Base-by-base conservation (phyloP, 208 protist species). In the Acanthamoeba royreba region DNA sequence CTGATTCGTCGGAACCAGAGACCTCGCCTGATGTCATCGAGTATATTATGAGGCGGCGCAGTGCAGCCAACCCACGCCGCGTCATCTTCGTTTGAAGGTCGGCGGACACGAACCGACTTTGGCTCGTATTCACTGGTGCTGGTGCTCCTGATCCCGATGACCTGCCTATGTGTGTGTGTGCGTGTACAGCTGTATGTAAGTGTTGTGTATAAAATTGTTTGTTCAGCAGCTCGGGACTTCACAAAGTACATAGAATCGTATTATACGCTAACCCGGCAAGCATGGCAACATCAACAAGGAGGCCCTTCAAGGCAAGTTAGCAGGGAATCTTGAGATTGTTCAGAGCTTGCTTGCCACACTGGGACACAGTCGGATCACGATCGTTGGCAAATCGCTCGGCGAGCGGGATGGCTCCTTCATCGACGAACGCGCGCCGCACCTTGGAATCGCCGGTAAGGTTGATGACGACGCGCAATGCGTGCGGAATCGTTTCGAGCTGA, bases 291-390 rank as follows among this genome's bases (percentile, higher is more conserved):
- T n/a, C n/a, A n/a, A n/a, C n/a, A n/a, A n/a, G n/a, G n/a, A n/a
- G n/a, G n/a, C n/a, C n/a, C n/a, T n/a, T n/a, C n/a, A n/a, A n/a
- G n/a, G n/a, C n/a, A n/a, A 86, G 31, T 42, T 86, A 91, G 55
- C 85, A 91, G 28, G 85, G 85, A 69, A 91, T 91, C 85, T 69
- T 91, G 49, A 91, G 85, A 38, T 91, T 91, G 85, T 91, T 91
- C 4, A 91, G 85, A 1, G 85, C 85, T 35, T 91, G 85, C 40
- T 69, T 91, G 85, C 47, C 85, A 8, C 85, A 91, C 35, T 69
- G 45, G 47, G 45, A 1, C 1, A 13, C 69, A 22, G 33, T 72
- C 9, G 85, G 47, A 79, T 91, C 85, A 49, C 72, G 40, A 33
- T 25, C n/a, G 31, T 43, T 43, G 85, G 45, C 15, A 33, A 72